These are phyloP conservation scores for Rhododendron kiyosumense DNA, from an alignment of 148 eudicot genomes.

Conservation along the genomic window DNA sequence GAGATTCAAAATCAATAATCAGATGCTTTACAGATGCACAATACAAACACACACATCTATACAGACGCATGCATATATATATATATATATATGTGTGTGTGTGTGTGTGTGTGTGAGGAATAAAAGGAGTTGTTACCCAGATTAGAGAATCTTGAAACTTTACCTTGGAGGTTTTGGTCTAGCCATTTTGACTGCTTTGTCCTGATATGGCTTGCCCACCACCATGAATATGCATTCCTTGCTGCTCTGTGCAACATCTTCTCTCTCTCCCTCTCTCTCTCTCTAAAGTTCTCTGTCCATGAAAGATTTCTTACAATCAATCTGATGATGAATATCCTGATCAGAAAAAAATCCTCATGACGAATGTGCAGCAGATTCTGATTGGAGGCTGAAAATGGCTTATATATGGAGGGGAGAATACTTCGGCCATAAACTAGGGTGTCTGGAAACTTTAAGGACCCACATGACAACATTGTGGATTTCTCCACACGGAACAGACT, in stretches of 20 bases:
- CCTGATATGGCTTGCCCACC: conserved; percentile 92
- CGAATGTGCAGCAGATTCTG: background rate
- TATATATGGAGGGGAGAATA: conserved; percentile 8
- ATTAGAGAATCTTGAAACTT: background rate
- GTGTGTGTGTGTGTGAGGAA: background rate
- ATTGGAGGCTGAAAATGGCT: background rate
- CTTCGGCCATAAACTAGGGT: background rate
- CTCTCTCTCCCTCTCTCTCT: conserved; percentile 10
- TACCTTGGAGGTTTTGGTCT: conserved; percentile 74
- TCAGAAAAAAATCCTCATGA: background rate
- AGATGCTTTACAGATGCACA: background rate
- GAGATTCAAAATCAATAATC: background rate
- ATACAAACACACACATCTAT: background rate
- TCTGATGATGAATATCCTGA: background rate
- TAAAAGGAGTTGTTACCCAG: background rate
- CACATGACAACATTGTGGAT: background rate
- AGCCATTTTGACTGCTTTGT: conserved; percentile 93
- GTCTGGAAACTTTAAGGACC: background rate
- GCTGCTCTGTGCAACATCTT: conserved; percentile 87
- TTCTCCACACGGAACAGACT: background rate
- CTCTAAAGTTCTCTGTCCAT: conserved; percentile 1
- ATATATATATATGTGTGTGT: too few species aligned
- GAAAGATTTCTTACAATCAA: background rate
- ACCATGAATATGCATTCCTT: conserved; percentile 83
- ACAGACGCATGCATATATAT: background rate